Conservation (phyloP, 495 filamentous ascomycete genomes). For the Lichina pygmaea region DNA sequence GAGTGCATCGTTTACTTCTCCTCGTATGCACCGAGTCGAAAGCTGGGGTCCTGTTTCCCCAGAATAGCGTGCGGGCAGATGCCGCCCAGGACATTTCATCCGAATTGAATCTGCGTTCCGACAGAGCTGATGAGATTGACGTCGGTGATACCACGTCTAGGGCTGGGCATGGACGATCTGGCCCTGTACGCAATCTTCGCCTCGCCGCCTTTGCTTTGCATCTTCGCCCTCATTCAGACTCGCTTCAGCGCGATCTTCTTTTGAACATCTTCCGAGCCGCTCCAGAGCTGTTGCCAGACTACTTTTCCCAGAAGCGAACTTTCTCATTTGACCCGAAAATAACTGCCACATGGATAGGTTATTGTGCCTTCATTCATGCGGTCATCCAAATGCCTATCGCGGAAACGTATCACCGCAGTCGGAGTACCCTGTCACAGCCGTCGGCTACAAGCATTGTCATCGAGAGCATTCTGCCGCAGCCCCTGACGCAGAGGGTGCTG, state of each 20-base stretch:
- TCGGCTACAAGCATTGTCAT: slow-evolving; percentile 50
- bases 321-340: slow-evolving; percentile 81
- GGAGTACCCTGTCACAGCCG: slow-evolving; percentile 28
- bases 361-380: slow-evolving; percentile 63
- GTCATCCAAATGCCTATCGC: slow-evolving; percentile 48
- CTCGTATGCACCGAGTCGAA: slow-evolving; percentile 42
- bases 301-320: slow-evolving; percentile 50
- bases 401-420: slow-evolving; percentile 27
- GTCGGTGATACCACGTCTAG: slow-evolving; percentile 11
- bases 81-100: slow-evolving; percentile 27
- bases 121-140: neutral
- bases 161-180: slow-evolving; percentile 39
- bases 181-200: slow-evolving; percentile 45
- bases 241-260: slow-evolving; percentile 55
- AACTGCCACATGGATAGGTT: slow-evolving; percentile 81
- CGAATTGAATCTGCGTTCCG: slow-evolving; percentile 18
- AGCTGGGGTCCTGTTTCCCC: slow-evolving; percentile 37
- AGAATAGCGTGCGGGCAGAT: slow-evolving; percentile 21
- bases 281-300: slow-evolving; percentile 64
- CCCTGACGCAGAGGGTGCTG: slow-evolving; percentile 48
- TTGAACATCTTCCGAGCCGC: slow-evolving; percentile 50
- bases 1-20: slow-evolving; percentile 44
- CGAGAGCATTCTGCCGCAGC: slow-evolving; percentile 67
- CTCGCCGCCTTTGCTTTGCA: slow-evolving; percentile 48
- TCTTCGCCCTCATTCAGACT: slow-evolving; percentile 63